Base-by-base conservation (phyloP, 2,329 filamentous ascomycete genomes). In the Cytospora leucostoma region DNA sequence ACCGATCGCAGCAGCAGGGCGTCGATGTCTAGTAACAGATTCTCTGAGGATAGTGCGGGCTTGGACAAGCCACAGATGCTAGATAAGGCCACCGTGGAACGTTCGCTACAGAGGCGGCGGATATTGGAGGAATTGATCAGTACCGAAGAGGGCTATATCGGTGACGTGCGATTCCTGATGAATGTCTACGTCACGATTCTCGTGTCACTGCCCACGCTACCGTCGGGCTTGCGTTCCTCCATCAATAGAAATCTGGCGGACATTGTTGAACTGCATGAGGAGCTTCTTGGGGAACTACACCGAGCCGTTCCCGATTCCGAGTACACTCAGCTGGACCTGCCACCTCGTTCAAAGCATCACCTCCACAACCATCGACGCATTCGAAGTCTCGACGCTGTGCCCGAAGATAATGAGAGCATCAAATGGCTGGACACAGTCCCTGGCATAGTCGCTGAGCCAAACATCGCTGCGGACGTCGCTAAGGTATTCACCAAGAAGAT, bases 71-170 rank as follows among this genome's bases (percentile, higher is more conserved):
- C 74, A n/a, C 68, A 73, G 6, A 70, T 75, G 11, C 67, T 88
- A 12, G 92, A 97, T 68, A 84, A 88, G 63, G 87, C 82, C 35
- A 88, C 90, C n/a, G 84, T 84, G 50, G 84, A 88, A 68, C 86
- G 93, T 59, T 86, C 92, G 1, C 76, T 90, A 21, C 90, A 93
- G 70, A 86, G 95, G 65, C 86, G 92, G 15, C 87, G 88, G 66
- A 87, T 96, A 47, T 77, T 98, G 40, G 91, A 95, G 72, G 95
- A 98, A 76, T 79, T 98, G 57, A 86, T 97, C 65, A 84, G 79
- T 62, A 96, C 93, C 0, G 95, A 98, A 74, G 90, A 95, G 73
- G 87, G 89, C 70, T 98, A 98, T 73, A 88, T 98, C 69, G 86
- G 88, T 17, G 94, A 97, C 70, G 76, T 98, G 63, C 92, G 92